Conservation (phyloP, 495 filamentous ascomycete species). For the Neurospora intermedia region DNA sequence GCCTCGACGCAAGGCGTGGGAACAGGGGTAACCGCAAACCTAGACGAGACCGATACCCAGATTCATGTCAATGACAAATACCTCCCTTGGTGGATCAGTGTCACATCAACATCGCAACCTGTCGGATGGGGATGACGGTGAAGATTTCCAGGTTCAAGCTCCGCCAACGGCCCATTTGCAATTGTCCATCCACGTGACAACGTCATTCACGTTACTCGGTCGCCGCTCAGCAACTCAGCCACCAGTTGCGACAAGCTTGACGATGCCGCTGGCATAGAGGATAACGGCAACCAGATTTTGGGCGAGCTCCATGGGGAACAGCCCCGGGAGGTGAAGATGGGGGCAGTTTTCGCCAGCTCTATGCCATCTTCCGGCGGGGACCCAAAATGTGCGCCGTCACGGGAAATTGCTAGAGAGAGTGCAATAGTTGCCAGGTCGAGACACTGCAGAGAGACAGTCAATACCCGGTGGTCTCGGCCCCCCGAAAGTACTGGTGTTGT, state of each 20-base stretch:
- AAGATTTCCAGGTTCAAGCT: constrained; percentile 3
- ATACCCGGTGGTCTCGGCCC: not conserved
- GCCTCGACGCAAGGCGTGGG: not conserved
- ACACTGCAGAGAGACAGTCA: not conserved
- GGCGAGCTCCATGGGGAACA: not conserved
- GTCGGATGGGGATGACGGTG: not conserved
- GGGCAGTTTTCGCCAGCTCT: not conserved
- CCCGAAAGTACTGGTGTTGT: not conserved
- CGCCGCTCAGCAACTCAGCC: not conserved
- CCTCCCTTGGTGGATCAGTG: not conserved
- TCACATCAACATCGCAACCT: not conserved
- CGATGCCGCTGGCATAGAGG: not conserved
- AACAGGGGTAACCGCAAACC: not conserved
- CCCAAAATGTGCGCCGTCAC: not conserved
- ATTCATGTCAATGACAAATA: not conserved
- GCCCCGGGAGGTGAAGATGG: not conserved
- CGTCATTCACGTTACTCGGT: constrained; percentile 7
- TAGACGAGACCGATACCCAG: not conserved
- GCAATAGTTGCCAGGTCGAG: not conserved
- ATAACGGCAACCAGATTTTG: not conserved
- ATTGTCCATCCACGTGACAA: constrained; percentile 12
- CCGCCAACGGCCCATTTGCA: constrained; percentile 15
- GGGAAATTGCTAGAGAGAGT: not conserved
- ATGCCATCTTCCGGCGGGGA: not conserved
- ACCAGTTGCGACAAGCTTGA: not conserved